These are phyloP conservation scores for Globisporangium barbulae DNA, from an alignment of 352 stramenopile genomes.

Conservation along the genomic window DNA sequence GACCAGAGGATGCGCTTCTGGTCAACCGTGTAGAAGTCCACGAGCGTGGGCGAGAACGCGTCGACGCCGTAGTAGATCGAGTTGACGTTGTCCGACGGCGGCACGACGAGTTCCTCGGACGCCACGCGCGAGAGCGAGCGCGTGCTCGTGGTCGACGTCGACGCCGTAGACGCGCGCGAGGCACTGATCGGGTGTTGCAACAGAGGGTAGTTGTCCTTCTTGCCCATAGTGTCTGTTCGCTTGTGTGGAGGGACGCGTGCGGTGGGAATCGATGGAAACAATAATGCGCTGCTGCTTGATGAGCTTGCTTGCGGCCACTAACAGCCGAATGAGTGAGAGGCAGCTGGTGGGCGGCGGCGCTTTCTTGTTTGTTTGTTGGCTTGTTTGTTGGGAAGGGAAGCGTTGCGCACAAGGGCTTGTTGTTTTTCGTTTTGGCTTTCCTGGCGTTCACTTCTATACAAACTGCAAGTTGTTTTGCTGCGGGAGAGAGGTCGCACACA, in stretches of 20 bases:
- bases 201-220: conserved; percentile 48
- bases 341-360: neutral
- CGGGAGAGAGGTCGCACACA: neutral
- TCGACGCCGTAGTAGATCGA: conserved; percentile 87
- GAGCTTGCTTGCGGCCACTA: neutral
- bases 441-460: neutral
- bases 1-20: conserved; percentile 87
- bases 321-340: neutral
- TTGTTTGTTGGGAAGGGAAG: neutral
- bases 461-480: neutral
- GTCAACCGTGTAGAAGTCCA: conserved; percentile 84
- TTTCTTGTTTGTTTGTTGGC: neutral
- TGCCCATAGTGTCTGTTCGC: conserved; percentile 9
- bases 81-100: conserved; percentile 63
- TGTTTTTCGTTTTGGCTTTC: conserved; percentile 3
- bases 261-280: neutral
- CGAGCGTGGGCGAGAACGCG: conserved; percentile 80
- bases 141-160: conserved; percentile 17
- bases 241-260: neutral
- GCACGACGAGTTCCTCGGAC: conserved; percentile 81
- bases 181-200: conserved; percentile 42
- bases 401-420: neutral
- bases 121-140: conserved; percentile 41
- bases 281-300: neutral
- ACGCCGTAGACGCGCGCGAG: conserved; percentile 49